Percentiles rank a stretch among this genome's conserved stretches.
Evolutionary conservation across 176 grass and related monocot species (phyloP).

Genomic region (Triticum urartu): DNA sequence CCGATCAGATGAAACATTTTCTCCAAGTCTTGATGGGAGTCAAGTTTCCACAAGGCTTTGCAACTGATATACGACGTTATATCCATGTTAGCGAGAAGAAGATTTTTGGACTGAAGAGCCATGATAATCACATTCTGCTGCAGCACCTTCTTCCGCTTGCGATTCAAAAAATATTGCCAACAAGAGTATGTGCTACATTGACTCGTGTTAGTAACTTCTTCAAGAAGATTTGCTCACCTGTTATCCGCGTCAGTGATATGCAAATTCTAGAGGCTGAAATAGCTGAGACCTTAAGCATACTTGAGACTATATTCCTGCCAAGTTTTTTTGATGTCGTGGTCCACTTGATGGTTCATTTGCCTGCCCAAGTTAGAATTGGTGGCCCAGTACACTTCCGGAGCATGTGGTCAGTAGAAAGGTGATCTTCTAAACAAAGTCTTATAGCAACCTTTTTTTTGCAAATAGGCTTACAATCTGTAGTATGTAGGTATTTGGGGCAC

Average conservation of each 20-base stretch:
- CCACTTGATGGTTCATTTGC: background rate
- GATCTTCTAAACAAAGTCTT: background rate
- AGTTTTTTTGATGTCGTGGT: slow-evolving; percentile 1
- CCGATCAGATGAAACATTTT: background rate
- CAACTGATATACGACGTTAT: background rate
- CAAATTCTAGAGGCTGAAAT: background rate
- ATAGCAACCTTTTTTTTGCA: background rate
- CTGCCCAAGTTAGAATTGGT: background rate
- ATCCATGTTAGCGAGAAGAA: background rate
- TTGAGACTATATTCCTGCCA: background rate
- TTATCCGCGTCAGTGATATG: background rate
- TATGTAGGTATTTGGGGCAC: too few species aligned
- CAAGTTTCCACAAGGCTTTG: background rate
- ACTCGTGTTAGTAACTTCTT: slow-evolving; percentile 8
- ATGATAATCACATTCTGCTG: background rate
- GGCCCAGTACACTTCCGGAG: background rate
- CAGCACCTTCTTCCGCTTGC: background rate
- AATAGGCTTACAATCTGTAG: too few species aligned
- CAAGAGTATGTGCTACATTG: background rate
- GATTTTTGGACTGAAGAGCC: background rate
- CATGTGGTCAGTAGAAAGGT: background rate
- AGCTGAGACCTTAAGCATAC: background rate
- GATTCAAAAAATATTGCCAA: background rate
- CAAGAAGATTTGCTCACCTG: background rate
- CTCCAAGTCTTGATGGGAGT: background rate